Evolutionary conservation across 2,329 filamentous ascomycete genomes (phyloP), one percentile per base, ranked within the genome.

Genomic region (Bipolaris cookei): DNA sequence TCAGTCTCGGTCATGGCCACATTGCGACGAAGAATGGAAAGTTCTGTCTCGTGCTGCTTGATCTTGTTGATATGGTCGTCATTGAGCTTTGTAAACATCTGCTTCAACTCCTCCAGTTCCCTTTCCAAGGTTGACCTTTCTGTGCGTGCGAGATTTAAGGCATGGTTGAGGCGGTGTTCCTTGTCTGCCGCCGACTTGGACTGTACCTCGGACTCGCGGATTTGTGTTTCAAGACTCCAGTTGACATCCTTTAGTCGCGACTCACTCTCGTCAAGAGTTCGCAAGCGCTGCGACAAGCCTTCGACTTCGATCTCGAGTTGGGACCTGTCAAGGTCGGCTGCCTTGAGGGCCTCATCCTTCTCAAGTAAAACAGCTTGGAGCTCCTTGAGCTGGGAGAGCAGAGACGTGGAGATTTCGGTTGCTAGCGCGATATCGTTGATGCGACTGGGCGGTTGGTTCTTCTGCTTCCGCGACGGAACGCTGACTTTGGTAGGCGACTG

Each of bases 221-320:
- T 84, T 68, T 92, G 91, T 0, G 93, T 96, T 77, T 99, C 95
- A 35, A 99, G 84, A 62, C 90, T 94, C 95, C 95, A 99, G 75
- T 98, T 99, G 77, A 98, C 95, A 71, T 99, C 95, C 78, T 97
- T 98, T 80, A 96, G 97, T 50, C 91, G 89, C 70, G 96, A 90
- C 76, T 99, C 95, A 73, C 90, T 97, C 77, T 99, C 95, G 67
- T 97, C 93, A 38, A 97, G 82, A 6, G 86, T 85, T 71, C 91
- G 90, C 63, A 98, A 81, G 32, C 92, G 87, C 74, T 96, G 91
- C 51, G 89, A 85, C 62, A 96, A 86, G 3, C 85, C 86, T 73
- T 96, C 90, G 0, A 88, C 85, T 64, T 97, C 93, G 32, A 91
- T 84, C 75, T 98, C 93, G 34, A 98, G 82, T 59, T 87, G 86